Evolutionary conservation across 441 rosid species (phyloP), one percentile per base, ranked within the genome.

Genomic region (Eugenia klotzschiana): DNA sequence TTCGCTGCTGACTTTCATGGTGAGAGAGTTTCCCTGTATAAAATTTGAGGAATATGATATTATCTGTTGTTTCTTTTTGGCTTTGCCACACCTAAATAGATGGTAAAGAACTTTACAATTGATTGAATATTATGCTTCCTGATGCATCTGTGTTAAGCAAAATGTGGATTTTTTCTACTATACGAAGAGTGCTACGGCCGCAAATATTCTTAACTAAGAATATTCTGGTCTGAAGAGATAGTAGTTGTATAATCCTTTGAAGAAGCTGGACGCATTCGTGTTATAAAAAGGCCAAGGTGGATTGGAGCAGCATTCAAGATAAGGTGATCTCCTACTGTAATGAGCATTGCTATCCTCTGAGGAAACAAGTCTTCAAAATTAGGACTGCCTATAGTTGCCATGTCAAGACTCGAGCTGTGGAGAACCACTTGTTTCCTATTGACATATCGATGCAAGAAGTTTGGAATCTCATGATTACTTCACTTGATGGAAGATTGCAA

Each of bases 21-120:
- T 95, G 27, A 92, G 93, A n/a, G 98, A 94, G 87, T 87, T 91
- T 84, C 87, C 87, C 97, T 94, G 91, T 37, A 82, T 11, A 79
- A 27, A 22, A 22, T 54, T 74, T 49, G 12, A 41, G 80, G 14
- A 58, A 33, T 8, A 52, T 27, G 13, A 41, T n/a, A 49, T 50
- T 15, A n/a, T 79, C 53, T 49, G 53, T 27, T 25, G 55, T 25
- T 69, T 23, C 77, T 2, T 37, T 20, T 69, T 69, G 77, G 77
- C 23, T 69, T 9, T 37, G 15, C 46, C 1, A 22, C 49, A 69
- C 46, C n/a, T 33, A 37, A 37, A 33, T 69, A 37, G 14, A 64
- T 33, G 25, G 74, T 64, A 33, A 33, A 64, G 8, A 33, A 33
- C 46, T 20, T 33, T 9, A 33, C 77, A 64, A 64, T 33, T 64